Conservation (phyloP, 306 rosid species). For the Ammopiptanthus mongolicus region DNA sequence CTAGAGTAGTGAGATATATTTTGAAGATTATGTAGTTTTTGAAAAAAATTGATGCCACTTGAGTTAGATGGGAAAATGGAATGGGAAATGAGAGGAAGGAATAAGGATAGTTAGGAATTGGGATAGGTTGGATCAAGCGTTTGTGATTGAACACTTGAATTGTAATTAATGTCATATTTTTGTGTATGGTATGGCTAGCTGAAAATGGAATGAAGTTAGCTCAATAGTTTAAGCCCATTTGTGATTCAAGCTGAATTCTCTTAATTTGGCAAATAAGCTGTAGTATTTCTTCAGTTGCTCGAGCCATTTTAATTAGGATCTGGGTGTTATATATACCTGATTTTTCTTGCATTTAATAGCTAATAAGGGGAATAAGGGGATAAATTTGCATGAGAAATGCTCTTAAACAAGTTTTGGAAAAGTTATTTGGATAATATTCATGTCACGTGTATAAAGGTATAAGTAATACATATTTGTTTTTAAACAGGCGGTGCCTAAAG, state of each 20-base stretch:
- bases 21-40: neutral
- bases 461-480: neutral
- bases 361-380: neutral
- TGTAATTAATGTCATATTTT: neutral
- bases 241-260: neutral
- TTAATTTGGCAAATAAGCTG: neutral
- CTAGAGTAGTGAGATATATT: neutral
- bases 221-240: neutral
- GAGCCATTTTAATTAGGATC: neutral
- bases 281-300: neutral
- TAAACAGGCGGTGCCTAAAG: neutral
- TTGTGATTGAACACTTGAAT: neutral
- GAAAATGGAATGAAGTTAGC: neutral
- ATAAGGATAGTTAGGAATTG: neutral
- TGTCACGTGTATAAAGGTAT: neutral
- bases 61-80: neutral
- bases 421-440: no score
- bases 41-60: neutral
- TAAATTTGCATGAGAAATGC: neutral
- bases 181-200: neutral
- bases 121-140: neutral
- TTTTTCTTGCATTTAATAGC: neutral
- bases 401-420: neutral
- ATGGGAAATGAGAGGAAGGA: neutral
- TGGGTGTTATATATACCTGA: neutral